Evolutionary conservation across 2,329 filamentous ascomycete species (phyloP).

Genomic region (Colletotrichum coccodes): DNA sequence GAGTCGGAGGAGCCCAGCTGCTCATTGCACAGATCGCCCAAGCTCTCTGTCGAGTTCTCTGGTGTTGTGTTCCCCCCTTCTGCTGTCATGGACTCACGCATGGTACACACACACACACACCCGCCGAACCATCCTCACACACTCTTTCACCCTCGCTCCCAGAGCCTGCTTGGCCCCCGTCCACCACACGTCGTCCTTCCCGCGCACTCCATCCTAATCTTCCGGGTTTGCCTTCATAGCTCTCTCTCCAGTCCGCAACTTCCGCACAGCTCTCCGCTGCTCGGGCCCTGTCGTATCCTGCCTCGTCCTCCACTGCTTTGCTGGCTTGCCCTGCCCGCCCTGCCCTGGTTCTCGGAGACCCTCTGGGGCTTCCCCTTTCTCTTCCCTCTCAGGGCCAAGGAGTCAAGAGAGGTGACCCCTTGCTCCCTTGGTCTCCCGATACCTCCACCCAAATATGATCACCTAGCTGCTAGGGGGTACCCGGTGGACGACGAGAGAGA

Average conservation of each 20-base stretch:
- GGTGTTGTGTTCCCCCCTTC: background rate
- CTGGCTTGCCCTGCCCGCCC: slow-evolving; percentile 18
- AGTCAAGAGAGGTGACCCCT: slow-evolving; percentile 20
- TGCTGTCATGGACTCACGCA: slow-evolving; percentile 1
- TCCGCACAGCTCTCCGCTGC: background rate
- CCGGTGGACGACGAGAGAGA: slow-evolving; percentile 16
- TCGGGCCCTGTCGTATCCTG: slow-evolving; percentile 2
- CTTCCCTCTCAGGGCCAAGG: slow-evolving; percentile 23
- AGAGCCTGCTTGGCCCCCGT: slow-evolving; percentile 1
- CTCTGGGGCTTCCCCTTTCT: slow-evolving; percentile 24
- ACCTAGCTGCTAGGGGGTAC: slow-evolving; percentile 29
- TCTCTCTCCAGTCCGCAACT: background rate
- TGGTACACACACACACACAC: background rate
- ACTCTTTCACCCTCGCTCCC: background rate
- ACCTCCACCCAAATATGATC: slow-evolving; percentile 34
- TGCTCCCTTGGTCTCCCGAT: slow-evolving; percentile 34
- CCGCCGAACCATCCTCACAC: background rate
- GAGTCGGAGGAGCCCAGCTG: background rate
- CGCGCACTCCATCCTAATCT: background rate
- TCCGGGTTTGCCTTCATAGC: background rate
- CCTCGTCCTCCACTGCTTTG: slow-evolving; percentile 5
- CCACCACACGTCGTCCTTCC: background rate
- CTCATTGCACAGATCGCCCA: slow-evolving; percentile 1
- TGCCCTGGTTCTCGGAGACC: slow-evolving; percentile 16
- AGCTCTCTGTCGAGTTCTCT: background rate